Percentiles rank a stretch among this genome's conserved stretches.
phyloP scores from a whole-genome alignment of 1,139 yeast genomes.

The Lodderomyces elongisporus region DNA sequence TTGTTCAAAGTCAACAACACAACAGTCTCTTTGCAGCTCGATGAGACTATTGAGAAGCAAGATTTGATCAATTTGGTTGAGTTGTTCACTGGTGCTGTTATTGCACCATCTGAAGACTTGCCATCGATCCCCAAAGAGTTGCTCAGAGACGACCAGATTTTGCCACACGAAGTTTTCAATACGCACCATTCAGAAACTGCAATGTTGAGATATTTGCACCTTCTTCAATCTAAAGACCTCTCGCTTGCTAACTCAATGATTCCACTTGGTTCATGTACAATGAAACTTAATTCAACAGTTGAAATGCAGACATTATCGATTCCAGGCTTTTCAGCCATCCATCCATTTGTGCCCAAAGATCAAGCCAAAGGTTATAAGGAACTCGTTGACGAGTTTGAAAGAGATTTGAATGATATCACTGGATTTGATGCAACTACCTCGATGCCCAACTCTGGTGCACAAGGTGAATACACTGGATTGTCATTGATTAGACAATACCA shows the following conservation, averaged over 20 bases:
- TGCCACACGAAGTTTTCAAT: slow-evolving; percentile 77
- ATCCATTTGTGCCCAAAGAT: slow-evolving; percentile 86
- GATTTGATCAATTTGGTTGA: slow-evolving; percentile 58
- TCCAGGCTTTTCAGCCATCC: slow-evolving; percentile 85
- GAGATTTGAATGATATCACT: slow-evolving; percentile 87
- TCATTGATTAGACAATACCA: slow-evolving; percentile 80
- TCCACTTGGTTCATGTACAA: slow-evolving; percentile 95
- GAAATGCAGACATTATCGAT: slow-evolving; percentile 93
- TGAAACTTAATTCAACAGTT: slow-evolving; percentile 93
- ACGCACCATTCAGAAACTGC: slow-evolving; percentile 90
- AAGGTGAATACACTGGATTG: slow-evolving; percentile 95
- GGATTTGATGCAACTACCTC: slow-evolving; percentile 88
- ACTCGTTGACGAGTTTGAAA: slow-evolving; percentile 69
- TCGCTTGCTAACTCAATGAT: slow-evolving; percentile 96
- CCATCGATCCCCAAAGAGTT: slow-evolving; percentile 53
- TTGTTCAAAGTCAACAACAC: slow-evolving; percentile 61
- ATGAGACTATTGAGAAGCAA: slow-evolving; percentile 70
- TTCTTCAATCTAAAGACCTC: slow-evolving; percentile 80
- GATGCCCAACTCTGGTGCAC: slow-evolving; percentile 98
- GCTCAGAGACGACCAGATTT: slow-evolving; percentile 57
- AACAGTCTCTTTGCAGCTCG: slow-evolving; percentile 71
- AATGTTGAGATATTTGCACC: slow-evolving; percentile 84
- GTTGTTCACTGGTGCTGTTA: slow-evolving; percentile 46
- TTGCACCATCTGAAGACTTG: slow-evolving; percentile 25
- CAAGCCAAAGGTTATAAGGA: slow-evolving; percentile 85